Evolutionary conservation across 306 rosid species (phyloP).

Genomic region (Ceratonia siliqua): DNA sequence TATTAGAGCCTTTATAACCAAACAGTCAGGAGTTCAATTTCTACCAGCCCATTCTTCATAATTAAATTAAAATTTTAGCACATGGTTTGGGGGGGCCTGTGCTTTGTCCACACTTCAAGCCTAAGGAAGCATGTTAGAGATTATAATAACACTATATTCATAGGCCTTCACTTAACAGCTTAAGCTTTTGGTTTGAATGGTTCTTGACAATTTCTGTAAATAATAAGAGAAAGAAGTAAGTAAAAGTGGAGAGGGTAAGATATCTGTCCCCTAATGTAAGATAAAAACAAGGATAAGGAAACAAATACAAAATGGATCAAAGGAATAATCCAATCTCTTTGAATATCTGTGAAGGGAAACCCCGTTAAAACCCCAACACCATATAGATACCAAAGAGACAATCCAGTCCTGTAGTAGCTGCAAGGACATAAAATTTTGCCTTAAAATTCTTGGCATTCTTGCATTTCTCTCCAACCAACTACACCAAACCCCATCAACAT

Average conservation of each 20-base stretch:
- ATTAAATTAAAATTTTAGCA: no score
- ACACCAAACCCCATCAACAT: constrained; percentile 10
- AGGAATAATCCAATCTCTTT: neutral
- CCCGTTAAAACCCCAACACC: constrained; percentile 14
- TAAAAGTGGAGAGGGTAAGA: neutral
- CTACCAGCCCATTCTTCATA: no score
- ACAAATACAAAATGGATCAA: neutral
- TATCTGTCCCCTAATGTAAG: constrained; percentile 3
- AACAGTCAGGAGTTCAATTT: no score
- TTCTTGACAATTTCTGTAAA: no score
- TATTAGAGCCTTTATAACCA: no score
- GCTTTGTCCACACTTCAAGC: no score
- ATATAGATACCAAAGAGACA: constrained; percentile 6
- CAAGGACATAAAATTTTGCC: neutral
- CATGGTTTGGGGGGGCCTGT: no score
- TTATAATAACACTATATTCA: no score
- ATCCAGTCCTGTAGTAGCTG: neutral
- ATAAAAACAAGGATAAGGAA: neutral
- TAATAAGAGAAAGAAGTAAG: constrained; percentile 2
- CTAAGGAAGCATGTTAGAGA: no score
- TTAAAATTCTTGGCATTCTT: neutral
- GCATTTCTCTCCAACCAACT: neutral
- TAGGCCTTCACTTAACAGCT: no score
- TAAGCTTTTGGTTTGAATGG: no score
- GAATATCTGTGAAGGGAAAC: neutral